phyloP scores from a whole-genome alignment of 1,284 basidiomycete species.

The Sphaerobolus stellatus region DNA sequence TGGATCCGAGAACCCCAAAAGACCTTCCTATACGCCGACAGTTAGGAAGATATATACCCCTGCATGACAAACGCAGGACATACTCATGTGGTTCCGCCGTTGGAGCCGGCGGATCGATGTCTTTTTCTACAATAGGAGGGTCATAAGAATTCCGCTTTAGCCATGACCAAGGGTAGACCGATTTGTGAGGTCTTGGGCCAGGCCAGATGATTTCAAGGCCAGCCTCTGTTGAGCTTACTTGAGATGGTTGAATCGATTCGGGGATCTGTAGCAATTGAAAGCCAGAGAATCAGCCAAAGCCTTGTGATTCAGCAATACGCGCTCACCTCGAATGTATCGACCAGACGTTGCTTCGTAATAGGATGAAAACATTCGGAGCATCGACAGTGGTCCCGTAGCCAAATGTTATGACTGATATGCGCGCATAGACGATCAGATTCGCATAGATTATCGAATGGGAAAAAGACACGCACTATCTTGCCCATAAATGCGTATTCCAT shows the following conservation, averaged over 20 bases:
- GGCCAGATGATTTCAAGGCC: conserved; percentile 75
- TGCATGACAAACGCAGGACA: conserved; percentile 16
- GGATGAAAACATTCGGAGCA: conserved; percentile 87
- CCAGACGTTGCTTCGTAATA: conserved; percentile 85
- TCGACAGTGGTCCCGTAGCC: conserved; percentile 85
- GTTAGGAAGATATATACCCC: conserved; percentile 8
- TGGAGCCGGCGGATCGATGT: conserved; percentile 13
- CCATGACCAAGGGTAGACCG: conserved; percentile 88
- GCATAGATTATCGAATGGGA: conserved; percentile 36
- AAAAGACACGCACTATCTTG: conserved; percentile 62
- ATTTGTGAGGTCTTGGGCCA: conserved; percentile 61
- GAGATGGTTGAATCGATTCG: conserved; percentile 62
- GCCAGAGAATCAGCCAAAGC: neutral
- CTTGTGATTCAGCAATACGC: neutral
- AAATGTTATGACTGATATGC: conserved; percentile 65
- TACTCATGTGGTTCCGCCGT: conserved; percentile 40
- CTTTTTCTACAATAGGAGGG: conserved; percentile 44
- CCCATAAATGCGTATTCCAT: conserved; percentile 66
- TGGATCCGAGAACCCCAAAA: conserved; percentile 83
- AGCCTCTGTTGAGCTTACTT: conserved; percentile 57
- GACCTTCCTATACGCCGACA: conserved; percentile 51
- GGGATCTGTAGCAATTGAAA: conserved; percentile 58
- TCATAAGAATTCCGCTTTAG: conserved; percentile 74
- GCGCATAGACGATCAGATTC: neutral
- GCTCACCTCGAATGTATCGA: conserved; percentile 80